Evolutionary conservation across 345 rosid genomes (phyloP), one percentile per base, ranked within the genome.

Genomic region (Pistacia atlantica): DNA sequence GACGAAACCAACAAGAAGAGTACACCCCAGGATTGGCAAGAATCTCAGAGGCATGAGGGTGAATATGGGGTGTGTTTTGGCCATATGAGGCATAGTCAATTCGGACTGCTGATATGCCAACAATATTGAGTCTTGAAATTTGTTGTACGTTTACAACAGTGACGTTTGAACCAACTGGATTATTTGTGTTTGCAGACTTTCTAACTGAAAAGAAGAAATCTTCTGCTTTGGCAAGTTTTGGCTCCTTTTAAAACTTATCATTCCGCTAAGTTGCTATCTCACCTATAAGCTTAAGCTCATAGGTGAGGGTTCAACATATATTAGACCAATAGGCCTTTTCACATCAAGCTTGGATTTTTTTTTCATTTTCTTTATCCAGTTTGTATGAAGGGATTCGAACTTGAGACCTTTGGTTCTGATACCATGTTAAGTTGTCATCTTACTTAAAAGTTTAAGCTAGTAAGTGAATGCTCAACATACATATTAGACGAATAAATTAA

Each of bases 31-130:
- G 12, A 83, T 22, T 79, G 18, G 77, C 77, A 57, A 86, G 82
- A 45, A 86, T 18, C 74, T 86, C 87, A 0, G 84, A 75, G 65
- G 56, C 87, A 45, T 85, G 82, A 4, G 87, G 87, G 45, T 86
- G 89, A 7, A 72, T 81, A 73, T 86, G 89, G 42, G 84, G 89
- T 4, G 87, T 85, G 75, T 80, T 84, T 18, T 81, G 81, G 4
- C 89, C 85, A 10, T 69, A 73, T 0, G 77, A 73, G 0, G 69
- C 77, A 0, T 13, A 80, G 75, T 80, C 82, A 13, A 79, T 11
- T 0, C 82, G 82, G 52, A 63, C 75, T 37, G 76, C 48, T 9
- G 88, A 85, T 33, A 76, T 78, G 25, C 88, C 88, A 35, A 85
- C 51, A 10, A 83, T 83, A 73, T 81, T 86, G 10, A 86, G 75